Conservation (phyloP, 2,329 filamentous ascomycete genomes). For the Parafenestella ontariensis region DNA sequence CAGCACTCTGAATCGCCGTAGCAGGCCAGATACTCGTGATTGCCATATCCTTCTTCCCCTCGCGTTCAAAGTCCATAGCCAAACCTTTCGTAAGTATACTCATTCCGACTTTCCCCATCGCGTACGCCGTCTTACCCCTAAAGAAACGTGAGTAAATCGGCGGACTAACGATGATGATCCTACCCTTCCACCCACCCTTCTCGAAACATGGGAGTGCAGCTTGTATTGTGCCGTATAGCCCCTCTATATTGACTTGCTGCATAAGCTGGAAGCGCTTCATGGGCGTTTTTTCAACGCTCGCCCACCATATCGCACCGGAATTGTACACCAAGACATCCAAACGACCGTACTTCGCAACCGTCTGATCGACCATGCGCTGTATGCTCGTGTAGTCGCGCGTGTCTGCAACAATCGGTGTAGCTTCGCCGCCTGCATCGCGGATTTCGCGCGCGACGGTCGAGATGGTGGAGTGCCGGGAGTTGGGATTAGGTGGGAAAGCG, state of each 20-base stretch:
- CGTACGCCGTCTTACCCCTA: constrained; percentile 84
- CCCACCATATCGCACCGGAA: constrained; percentile 86
- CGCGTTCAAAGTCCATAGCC: constrained; percentile 78
- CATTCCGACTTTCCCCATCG: constrained; percentile 80
- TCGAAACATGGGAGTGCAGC: constrained; percentile 71
- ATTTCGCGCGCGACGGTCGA: constrained; percentile 82
- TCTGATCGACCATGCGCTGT: constrained; percentile 63
- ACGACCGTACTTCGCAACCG: constrained; percentile 64
- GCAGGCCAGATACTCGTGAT: constrained; percentile 86
- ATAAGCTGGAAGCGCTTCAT: constrained; percentile 74
- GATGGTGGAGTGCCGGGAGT: constrained; percentile 77
- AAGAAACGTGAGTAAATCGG: constrained; percentile 89
- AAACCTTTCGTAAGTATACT: constrained; percentile 80
- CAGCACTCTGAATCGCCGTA: constrained; percentile 76
- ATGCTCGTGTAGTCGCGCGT: constrained; percentile 70
- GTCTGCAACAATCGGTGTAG: constrained; percentile 73
- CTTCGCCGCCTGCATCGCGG: constrained; percentile 66
- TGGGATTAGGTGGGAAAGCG: constrained; percentile 77
- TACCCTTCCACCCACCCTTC: constrained; percentile 61
- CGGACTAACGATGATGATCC: constrained; percentile 80
- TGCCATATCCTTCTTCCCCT: constrained; percentile 72
- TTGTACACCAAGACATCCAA: constrained; percentile 84
- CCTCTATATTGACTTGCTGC: constrained; percentile 63
- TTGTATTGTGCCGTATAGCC: constrained; percentile 76
- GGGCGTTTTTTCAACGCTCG: constrained; percentile 74